These are phyloP conservation scores for Ocimum tenuiflorum DNA, from an alignment of 257 asterid genomes.

Conservation along the genomic window DNA sequence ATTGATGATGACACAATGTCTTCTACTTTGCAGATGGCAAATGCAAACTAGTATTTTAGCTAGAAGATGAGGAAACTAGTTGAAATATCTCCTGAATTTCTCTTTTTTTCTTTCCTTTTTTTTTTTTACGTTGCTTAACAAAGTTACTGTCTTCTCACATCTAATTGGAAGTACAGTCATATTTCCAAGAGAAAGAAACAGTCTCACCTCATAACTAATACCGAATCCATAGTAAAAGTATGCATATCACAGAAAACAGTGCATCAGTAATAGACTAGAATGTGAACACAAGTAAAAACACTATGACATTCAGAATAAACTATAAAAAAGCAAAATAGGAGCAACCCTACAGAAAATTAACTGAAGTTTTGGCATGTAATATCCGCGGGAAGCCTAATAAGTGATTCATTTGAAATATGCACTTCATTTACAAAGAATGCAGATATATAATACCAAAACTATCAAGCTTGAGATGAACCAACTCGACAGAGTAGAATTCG, in stretches of 20 bases:
- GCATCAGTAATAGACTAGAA: neutral
- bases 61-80: neutral
- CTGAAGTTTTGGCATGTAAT: neutral
- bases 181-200: neutral
- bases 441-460: neutral
- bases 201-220: neutral
- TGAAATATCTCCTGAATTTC: neutral
- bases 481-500: neutral
- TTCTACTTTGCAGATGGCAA: too few species aligned
- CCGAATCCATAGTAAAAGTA: neutral
- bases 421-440: neutral
- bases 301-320: neutral
- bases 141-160: neutral
- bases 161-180: neutral
- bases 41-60: neutral
- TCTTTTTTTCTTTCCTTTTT: neutral
- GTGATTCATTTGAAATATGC: neutral
- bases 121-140: too few species aligned
- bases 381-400: neutral
- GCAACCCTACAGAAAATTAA: neutral
- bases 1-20: too few species aligned
- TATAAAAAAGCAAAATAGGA: neutral
- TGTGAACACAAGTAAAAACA: neutral
- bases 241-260: neutral
- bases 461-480: neutral